These are phyloP conservation scores for Thalassiosira exigua DNA, from an alignment of 352 stramenopile species.

Conservation along the genomic window DNA sequence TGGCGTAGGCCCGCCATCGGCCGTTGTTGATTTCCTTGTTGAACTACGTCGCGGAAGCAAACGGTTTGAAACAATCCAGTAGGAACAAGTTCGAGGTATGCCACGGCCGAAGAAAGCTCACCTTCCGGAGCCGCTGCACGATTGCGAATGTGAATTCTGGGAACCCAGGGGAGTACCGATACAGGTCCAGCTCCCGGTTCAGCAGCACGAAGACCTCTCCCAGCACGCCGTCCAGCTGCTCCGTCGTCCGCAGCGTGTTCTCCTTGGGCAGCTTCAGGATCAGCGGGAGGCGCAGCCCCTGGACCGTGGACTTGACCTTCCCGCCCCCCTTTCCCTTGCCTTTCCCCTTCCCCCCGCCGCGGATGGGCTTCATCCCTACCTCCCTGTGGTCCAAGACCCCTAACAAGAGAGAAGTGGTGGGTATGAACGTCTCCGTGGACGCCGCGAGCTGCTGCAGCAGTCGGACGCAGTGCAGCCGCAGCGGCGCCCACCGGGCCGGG, in stretches of 20 bases:
- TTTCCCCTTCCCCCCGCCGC: constrained; percentile 14
- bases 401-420: constrained; percentile 92
- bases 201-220: constrained; percentile 93
- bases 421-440: constrained; percentile 94
- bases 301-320: constrained; percentile 34
- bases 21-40: constrained; percentile 75
- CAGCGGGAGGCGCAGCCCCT: constrained; percentile 69
- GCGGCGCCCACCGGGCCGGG: constrained; percentile 86
- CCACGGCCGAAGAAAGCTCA: constrained; percentile 48
- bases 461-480: constrained; percentile 96
- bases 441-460: constrained; percentile 95
- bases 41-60: constrained; percentile 58
- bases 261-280: constrained; percentile 93
- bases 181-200: constrained; percentile 93
- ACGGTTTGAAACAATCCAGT: constrained; percentile 14
- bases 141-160: constrained; percentile 93
- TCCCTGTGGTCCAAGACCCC: constrained; percentile 93
- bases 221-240: constrained; percentile 86
- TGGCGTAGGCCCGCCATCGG: constrained; percentile 88
- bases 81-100: neutral
- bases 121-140: constrained; percentile 85
- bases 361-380: constrained; percentile 84
- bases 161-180: constrained; percentile 95
- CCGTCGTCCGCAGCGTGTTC: constrained; percentile 89
- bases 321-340: constrained; percentile 21